Conservation (phyloP, 2,329 filamentous ascomycete species). For the Xylaria sp. region DNA sequence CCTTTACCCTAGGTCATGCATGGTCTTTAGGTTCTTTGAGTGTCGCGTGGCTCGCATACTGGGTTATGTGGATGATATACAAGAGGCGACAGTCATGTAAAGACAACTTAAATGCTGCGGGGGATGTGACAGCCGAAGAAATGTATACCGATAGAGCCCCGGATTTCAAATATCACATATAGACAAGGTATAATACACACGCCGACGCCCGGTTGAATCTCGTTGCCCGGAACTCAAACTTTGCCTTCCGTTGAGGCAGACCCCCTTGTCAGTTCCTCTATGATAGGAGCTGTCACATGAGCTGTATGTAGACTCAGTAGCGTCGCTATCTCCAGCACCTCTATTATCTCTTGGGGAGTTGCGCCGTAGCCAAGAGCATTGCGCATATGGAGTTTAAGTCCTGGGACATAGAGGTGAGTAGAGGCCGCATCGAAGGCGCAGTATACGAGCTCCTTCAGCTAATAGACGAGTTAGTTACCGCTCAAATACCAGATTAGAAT, state of each 20-base stretch:
- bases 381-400: constrained; percentile 60
- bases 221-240: not conserved
- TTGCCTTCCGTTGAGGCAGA: constrained; percentile 1
- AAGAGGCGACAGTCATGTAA: constrained; percentile 48
- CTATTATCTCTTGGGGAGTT: constrained; percentile 59
- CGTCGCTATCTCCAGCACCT: constrained; percentile 59
- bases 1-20: constrained; percentile 49
- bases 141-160: constrained; percentile 61
- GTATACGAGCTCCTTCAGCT: constrained; percentile 59
- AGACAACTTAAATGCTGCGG: constrained; percentile 48
- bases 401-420: constrained; percentile 60
- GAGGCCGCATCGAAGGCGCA: constrained; percentile 60
- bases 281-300: constrained; percentile 49
- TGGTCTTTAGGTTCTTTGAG: constrained; percentile 52
- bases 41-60: constrained; percentile 54
- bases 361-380: constrained; percentile 60
- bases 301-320: constrained; percentile 47
- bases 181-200: not conserved
- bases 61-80: constrained; percentile 51
- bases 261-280: constrained; percentile 38
- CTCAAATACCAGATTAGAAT: not conserved
- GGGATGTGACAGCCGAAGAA: constrained; percentile 59
- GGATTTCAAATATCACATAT: constrained; percentile 62
- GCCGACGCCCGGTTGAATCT: not conserved
- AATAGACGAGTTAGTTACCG: not conserved